Evolutionary conservation across 2,329 filamentous ascomycete genomes (phyloP), one percentile per base, ranked within the genome.

Genomic region (Westerdykella sp.): DNA sequence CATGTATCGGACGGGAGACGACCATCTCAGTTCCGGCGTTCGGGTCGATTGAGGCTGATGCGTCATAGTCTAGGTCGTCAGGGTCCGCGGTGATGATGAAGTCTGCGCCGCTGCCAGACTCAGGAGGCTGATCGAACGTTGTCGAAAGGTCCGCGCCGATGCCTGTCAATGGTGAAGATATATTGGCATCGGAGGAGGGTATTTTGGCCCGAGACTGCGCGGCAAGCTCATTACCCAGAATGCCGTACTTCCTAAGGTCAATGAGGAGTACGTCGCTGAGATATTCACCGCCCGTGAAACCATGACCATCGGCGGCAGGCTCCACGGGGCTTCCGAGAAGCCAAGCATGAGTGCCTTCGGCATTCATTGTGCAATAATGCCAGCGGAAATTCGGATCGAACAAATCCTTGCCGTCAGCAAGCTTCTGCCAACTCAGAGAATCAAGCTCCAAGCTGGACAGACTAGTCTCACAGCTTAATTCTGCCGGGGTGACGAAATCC

Each of bases 321-420:
- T 95, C 88, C 3, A 86, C 84, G 2, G 86, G 86, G 58, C 89
- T 96, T 7, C 93, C 93, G n/a, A 98, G 76, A 18, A 98, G 74
- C 90, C 93, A 98, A 6, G 89, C 93, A 63, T 95, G 95, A 6
- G 93, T 96, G 5, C 91, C 91, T 56, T 95, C 87, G 47, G 93
- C 84, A 62, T 96, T 94, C 69, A 96, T 85, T 3, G 89, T 95
- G 65, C 93, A 97, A 63, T 98, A 98, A 66, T 97, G 91, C 93
- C 93, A 98, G 46, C 91, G 81, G 65, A 93, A 97, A n/a, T 85
- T 87, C 0, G 82, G 74, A 54, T 86, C 86, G 69, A 96, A 98
- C 28, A 98, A 84, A 62, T 98, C 93, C 39, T 87, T 85, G 3
- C 93, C 93, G 59, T 96, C 91, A 1, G 91, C 93, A 14, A 98